Evolutionary conservation across 306 rosid genomes (phyloP), one percentile per base, ranked within the genome.

Genomic region (Neltuma alba): DNA sequence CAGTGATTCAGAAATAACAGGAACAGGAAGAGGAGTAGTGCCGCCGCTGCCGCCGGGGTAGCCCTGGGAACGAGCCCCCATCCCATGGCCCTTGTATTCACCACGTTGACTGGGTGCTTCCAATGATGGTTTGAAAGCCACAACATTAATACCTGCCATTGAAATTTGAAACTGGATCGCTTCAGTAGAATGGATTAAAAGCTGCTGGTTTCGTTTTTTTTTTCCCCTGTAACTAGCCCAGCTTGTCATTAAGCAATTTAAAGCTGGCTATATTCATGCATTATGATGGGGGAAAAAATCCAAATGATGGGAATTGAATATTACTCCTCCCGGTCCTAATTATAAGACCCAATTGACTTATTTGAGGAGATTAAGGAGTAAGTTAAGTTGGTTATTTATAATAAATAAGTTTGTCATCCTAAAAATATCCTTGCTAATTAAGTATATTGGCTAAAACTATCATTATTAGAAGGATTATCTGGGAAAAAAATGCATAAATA

Each of bases 1-100:
- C 25, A 15, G 41, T 30, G 69, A 3, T 15, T 28, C 11, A 28
- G 38, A 16, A 62, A 62, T 16, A 31, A 14, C 41, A 16, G 69
- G 41, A 33, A 62, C 41, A 0, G 41, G 69, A 62, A 62, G 12
- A 15, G 42, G 69, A 15, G 23, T 7, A 12, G 41, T 34, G 5
- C 62, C 6, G 31, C 62, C 30, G 1, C 14, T 0, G 30, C 61
- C 61, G 0, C 6, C 9, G 13, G 38, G 36, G 28, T 9, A 21
- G 41, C 41, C 33, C 41, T 62, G 69, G 25, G 69, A 12, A 16
- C 20, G 41, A 31, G 69, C 41, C 8, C 69, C 69, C 13, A 62
- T 31, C 41, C 69, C 69, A 33, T 62, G 69, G 41, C 69, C 69
- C 69, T 62, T 62, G 69, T 31, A 62, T 62, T 62, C 69, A 6